phyloP scores from a whole-genome alignment of 805 yeast genomes.

The Ogataea paraovalis region DNA sequence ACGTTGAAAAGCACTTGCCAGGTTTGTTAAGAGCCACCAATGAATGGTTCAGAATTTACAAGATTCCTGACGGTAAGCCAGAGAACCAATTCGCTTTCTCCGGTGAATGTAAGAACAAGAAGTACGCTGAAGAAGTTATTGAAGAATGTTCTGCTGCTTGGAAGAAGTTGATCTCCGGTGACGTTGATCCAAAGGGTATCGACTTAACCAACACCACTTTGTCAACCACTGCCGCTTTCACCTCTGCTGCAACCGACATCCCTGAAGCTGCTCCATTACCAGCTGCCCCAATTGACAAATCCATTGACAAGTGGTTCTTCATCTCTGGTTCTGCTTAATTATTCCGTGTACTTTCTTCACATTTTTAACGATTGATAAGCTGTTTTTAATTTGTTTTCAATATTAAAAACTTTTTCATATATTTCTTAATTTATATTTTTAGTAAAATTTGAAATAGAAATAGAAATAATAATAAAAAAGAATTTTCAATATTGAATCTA shows the following conservation, averaged over 20 bases:
- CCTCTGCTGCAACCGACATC: constrained; percentile 41
- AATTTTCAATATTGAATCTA: too few species aligned
- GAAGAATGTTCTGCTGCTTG: constrained; percentile 83
- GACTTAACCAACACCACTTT: constrained; percentile 75
- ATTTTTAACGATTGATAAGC: neutral
- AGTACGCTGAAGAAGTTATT: constrained; percentile 81
- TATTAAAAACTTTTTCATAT: neutral
- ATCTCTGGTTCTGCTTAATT: constrained; percentile 67
- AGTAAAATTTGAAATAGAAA: too few species aligned
- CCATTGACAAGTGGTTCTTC: constrained; percentile 98
- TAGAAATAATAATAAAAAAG: too few species aligned
- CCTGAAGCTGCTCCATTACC: constrained; percentile 71
- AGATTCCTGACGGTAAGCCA: constrained; percentile 97
- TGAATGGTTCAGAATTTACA: constrained; percentile 98
- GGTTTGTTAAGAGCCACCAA: constrained; percentile 90
- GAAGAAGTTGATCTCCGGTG: constrained; percentile 68
- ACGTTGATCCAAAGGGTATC: constrained; percentile 60
- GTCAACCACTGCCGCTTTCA: constrained; percentile 49
- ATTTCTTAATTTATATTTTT: neutral
- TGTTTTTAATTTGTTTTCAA: neutral
- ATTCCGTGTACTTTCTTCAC: neutral
- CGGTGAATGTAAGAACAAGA: constrained; percentile 85
- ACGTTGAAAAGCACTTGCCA: constrained; percentile 85
- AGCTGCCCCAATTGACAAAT: constrained; percentile 94
- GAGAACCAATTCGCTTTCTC: constrained; percentile 95